phyloP scores from a whole-genome alignment of 2,329 filamentous ascomycete genomes.

The Xylariaceae sp. region DNA sequence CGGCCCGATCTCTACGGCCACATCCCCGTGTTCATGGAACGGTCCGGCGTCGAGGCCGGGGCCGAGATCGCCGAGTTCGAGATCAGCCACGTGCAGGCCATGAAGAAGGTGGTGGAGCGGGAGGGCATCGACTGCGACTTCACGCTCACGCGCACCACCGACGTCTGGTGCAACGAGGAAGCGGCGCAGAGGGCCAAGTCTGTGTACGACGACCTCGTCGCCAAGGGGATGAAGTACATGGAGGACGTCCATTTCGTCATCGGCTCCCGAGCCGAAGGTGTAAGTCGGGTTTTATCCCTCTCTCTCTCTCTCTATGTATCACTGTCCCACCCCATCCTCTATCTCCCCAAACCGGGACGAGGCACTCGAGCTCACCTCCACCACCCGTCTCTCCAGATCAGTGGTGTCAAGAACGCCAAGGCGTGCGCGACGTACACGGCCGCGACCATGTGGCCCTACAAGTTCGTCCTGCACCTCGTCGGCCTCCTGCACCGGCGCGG shows the following conservation, averaged over 20 bases:
- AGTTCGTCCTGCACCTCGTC: background rate
- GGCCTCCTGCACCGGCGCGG: background rate
- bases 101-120: conserved; percentile 30
- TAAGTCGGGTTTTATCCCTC: background rate
- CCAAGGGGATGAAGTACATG: conserved; percentile 2
- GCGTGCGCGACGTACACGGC: conserved; percentile 1
- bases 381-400: background rate
- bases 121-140: conserved; percentile 37
- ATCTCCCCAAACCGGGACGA: no score
- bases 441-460: conserved; percentile 2
- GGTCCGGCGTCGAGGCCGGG: conserved; percentile 28
- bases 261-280: conserved; percentile 1
- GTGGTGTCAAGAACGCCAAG: conserved; percentile 1
- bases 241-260: conserved; percentile 1
- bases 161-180: conserved; percentile 21
- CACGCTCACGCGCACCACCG: conserved; percentile 28
- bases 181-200: background rate
- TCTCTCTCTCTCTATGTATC: background rate
- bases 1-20: conserved; percentile 33
- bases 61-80: conserved; percentile 32
- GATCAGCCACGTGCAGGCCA: conserved; percentile 27
- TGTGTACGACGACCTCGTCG: conserved; percentile 1
- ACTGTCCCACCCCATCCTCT: no score
- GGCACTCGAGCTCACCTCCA: background rate
- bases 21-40: conserved; percentile 13